Base-by-base conservation (phyloP, 73 alveolate genomes). In the Stentor coeruleus region DNA sequence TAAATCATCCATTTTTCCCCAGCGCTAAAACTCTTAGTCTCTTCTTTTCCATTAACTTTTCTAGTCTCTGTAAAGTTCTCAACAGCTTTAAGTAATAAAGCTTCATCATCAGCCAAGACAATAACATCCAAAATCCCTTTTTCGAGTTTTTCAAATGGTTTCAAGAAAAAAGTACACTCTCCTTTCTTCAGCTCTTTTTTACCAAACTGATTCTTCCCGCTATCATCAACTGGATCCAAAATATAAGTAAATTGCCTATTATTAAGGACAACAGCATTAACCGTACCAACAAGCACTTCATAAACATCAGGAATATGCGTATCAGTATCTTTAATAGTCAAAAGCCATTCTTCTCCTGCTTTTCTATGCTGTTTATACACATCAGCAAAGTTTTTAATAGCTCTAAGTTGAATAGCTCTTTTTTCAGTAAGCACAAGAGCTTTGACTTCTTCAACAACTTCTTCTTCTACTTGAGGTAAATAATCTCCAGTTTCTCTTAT, bases 341-440 rank as follows among this genome's bases (percentile, higher is more conserved):
- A 77, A 30, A 92, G 88, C 96, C 98, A 92, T 59, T 92, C 95
- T 75, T 92, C 93, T 35, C 96, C 98, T 40, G 95, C 94, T 74
- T 90, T 87, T 88, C 98, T 92, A n/a, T 84, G 79, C 30, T 36
- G 59, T 3, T 91, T 91, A 81, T 92, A 92, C 77, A 87, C 87
- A 77, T 92, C 98, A 38, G 37, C 59, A 85, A 82, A 92, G 20
- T 87, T 82, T 77, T 90, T 75, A 1, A 42, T 82, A 33, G 98
- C 98, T 88, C 92, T 79, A 2, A 92, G 75, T 38, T 87, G 92
- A 38, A 92, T 86, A 31, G 96, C 95, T 20, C 57, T 73, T 59
- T 87, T 85, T 35, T 92, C 89, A 74, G 92, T 84, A 11, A 92
- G 90, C 60, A 92, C 87, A 3, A 74, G 58, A 26, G 93, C 96